Evolutionary conservation across 164 flowering plant species (phyloP).

Genomic region (Platanus orientalis): DNA sequence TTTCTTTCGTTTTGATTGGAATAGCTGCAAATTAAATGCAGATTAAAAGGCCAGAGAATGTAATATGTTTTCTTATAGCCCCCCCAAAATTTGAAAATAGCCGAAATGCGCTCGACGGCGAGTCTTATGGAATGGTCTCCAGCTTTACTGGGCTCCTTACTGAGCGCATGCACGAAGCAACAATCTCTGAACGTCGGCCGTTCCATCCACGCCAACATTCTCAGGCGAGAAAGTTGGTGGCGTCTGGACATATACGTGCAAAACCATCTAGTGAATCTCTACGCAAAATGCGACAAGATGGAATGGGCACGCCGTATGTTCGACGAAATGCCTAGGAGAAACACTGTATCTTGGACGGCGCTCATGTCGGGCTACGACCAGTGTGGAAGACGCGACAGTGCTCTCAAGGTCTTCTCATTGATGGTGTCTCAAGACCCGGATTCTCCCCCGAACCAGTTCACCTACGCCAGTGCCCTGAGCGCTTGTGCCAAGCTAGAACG

Average conservation of each 20-base stretch:
- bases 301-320: conserved; percentile 1
- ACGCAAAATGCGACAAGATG: conserved; percentile 10
- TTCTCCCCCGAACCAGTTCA: conserved; percentile 7
- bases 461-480: conserved; percentile 7
- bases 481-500: conserved; percentile 12
- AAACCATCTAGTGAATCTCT: conserved; percentile 5
- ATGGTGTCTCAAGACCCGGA: conserved; percentile 11
- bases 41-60: too few species aligned
- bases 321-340: conserved; percentile 3
- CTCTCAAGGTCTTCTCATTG: conserved; percentile 7
- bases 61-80: too few species aligned
- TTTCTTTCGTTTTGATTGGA: too few species aligned
- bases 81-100: too few species aligned
- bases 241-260: neutral
- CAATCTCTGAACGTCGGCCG: conserved; percentile 10
- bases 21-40: too few species aligned
- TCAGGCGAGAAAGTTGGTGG: conserved; percentile 1
- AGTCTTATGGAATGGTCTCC: conserved; percentile 10
- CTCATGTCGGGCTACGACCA: conserved; percentile 11
- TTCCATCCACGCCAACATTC: conserved; percentile 10
- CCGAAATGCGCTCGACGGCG: too few species aligned
- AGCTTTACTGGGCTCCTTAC: conserved; percentile 6
- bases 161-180: conserved; percentile 9
- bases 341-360: conserved; percentile 8
- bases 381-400: conserved; percentile 1